Evolutionary conservation across 2,329 filamentous ascomycete species (phyloP).

Genomic region (Ophiocordyceps camponoti-leonardi): DNA sequence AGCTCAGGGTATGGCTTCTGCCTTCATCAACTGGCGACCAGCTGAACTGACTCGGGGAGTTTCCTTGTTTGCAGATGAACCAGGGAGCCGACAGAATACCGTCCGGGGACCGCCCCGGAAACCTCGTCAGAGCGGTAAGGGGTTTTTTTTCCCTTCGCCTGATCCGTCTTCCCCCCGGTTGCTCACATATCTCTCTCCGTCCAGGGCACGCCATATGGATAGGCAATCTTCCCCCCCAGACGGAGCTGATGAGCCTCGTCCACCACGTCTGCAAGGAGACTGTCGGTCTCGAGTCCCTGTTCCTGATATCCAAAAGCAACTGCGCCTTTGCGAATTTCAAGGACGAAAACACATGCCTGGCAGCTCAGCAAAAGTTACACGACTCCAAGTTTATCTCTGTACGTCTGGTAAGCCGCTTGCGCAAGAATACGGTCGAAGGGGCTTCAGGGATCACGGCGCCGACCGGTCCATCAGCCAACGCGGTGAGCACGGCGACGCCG

Average conservation of each 20-base stretch:
- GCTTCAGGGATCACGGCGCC: slow-evolving; percentile 30
- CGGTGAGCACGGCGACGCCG: slow-evolving; percentile 7
- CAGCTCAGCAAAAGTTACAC: slow-evolving; percentile 70
- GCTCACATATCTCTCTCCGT: slow-evolving; percentile 1
- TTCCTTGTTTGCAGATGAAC: slow-evolving; percentile 4
- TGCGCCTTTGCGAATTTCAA: slow-evolving; percentile 95
- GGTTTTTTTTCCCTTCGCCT: not conserved
- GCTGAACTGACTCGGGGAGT: not conserved
- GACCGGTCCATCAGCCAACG: slow-evolving; percentile 33
- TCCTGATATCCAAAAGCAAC: slow-evolving; percentile 92
- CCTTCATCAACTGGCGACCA: too few species aligned
- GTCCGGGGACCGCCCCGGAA: slow-evolving; percentile 19
- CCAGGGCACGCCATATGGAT: slow-evolving; percentile 85
- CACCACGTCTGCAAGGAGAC: slow-evolving; percentile 76
- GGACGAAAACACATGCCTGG: slow-evolving; percentile 56
- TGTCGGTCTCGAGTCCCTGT: slow-evolving; percentile 68
- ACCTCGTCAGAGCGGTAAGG: slow-evolving; percentile 43
- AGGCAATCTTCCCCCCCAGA: slow-evolving; percentile 76
- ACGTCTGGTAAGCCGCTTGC: slow-evolving; percentile 67
- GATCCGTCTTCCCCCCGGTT: not conserved
- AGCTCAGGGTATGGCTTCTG: slow-evolving; percentile 7
- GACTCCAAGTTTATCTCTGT: slow-evolving; percentile 81
- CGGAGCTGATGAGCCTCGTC: slow-evolving; percentile 69
- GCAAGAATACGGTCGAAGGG: slow-evolving; percentile 35
- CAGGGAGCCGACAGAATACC: slow-evolving; percentile 8